These are phyloP conservation scores for Kalmusia sp. DNA, from an alignment of 2,329 filamentous ascomycete species.

Conservation along the genomic window DNA sequence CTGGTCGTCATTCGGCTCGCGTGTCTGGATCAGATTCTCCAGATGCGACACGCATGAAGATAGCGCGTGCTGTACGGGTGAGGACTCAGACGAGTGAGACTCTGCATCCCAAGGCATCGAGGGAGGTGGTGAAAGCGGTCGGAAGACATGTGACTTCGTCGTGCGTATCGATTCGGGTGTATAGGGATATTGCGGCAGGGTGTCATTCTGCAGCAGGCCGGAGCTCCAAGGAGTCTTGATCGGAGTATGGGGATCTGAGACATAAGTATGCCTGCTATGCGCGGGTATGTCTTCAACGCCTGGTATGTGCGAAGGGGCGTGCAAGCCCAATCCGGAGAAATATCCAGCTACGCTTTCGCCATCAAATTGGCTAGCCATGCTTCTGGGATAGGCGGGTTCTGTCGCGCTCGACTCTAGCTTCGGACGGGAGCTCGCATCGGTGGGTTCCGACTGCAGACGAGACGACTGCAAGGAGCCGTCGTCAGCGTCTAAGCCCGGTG, in stretches of 20 bases:
- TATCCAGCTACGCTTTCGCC: not conserved
- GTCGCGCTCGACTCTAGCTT: slow-evolving; percentile 24
- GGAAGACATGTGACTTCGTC: slow-evolving; percentile 20
- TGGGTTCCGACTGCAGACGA: slow-evolving; percentile 8
- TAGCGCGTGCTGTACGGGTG: slow-evolving; percentile 39
- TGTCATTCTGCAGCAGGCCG: slow-evolving; percentile 15
- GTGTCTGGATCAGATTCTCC: slow-evolving; percentile 37
- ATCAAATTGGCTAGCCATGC: not conserved
- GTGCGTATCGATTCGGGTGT: slow-evolving; percentile 40
- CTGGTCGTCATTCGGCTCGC: slow-evolving; percentile 40
- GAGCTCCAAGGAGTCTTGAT: slow-evolving; percentile 21
- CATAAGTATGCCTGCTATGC: not conserved
- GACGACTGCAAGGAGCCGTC: slow-evolving; percentile 18
- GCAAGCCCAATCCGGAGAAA: not conserved
- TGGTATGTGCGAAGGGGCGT: not conserved
- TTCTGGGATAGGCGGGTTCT: not conserved
- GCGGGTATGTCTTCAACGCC: not conserved
- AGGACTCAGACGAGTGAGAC: slow-evolving; percentile 23
- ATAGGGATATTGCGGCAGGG: slow-evolving; percentile 37
- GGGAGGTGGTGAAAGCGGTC: slow-evolving; percentile 16
- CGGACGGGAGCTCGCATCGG: slow-evolving; percentile 18
- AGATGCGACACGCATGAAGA: slow-evolving; percentile 41
- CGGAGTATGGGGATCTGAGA: slow-evolving; percentile 28
- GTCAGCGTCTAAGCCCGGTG: slow-evolving; percentile 7
- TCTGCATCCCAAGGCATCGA: slow-evolving; percentile 35